Percentiles rank a stretch among this genome's conserved stretches.
These are phyloP conservation scores for Pseudocercospora pini-densiflorae DNA, from an alignment of 2,329 filamentous ascomycete species.

Conservation along the genomic window DNA sequence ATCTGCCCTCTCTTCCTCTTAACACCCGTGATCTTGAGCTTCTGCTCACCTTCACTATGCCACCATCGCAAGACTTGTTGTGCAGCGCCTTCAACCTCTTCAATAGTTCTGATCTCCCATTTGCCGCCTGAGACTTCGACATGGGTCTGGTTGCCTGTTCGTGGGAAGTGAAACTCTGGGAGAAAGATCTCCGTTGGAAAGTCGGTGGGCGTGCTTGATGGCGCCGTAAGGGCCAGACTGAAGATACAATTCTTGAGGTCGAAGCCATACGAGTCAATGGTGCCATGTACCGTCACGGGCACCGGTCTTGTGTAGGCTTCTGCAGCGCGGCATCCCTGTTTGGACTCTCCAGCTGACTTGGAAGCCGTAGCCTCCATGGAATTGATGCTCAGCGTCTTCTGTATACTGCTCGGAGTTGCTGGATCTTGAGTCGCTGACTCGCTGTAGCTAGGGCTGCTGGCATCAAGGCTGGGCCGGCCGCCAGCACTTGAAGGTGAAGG, in stretches of 20 bases:
- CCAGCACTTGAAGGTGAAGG: conserved; percentile 51
- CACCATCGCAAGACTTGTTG: conserved; percentile 88
- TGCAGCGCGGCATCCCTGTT: conserved; percentile 76
- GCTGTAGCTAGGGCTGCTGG: conserved; percentile 58
- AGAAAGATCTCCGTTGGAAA: conserved; percentile 82
- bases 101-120: conserved; percentile 81
- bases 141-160: conserved; percentile 58
- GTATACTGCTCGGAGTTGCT: conserved; percentile 77
- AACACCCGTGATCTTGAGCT: conserved; percentile 74
- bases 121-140: conserved; percentile 84
- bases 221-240: conserved; percentile 69
- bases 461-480: conserved; percentile 56
- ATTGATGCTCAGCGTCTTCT: conserved; percentile 68
- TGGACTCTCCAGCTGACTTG: conserved; percentile 8
- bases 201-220: conserved; percentile 63
- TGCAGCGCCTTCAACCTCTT: conserved; percentile 63
- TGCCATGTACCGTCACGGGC: conserved; percentile 75
- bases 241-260: conserved; percentile 81
- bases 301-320: conserved; percentile 91
- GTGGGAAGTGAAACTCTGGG: conserved; percentile 90
- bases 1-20: conserved; percentile 59
- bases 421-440: conserved; percentile 56
- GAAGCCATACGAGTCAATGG: conserved; percentile 74
- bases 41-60: conserved; percentile 86
- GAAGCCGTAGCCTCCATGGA: conserved; percentile 41